Conservation (phyloP, 1,284 basidiomycete species). For the Austropuccinia psidii region DNA sequence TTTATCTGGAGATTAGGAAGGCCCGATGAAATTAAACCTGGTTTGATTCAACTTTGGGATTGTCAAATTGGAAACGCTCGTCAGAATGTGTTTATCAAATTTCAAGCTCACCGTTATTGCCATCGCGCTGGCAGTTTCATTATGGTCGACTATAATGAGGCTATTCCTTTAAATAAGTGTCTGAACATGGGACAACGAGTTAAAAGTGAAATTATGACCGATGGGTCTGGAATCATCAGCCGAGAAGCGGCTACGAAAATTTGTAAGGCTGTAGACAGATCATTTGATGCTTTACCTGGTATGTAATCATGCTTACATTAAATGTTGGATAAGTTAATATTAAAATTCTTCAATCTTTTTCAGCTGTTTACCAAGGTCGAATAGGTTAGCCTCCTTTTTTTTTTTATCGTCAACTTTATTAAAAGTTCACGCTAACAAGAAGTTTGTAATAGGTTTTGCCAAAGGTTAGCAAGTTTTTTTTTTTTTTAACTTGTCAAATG, state of each 20-base stretch:
- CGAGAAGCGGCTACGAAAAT: background rate
- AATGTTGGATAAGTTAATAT: background rate
- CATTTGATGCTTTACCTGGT: slow-evolving; percentile 9
- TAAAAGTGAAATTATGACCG: slow-evolving; percentile 30
- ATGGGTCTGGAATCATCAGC: slow-evolving; percentile 29
- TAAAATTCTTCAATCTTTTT: background rate
- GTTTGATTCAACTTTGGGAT: slow-evolving; percentile 12
- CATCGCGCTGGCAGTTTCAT: background rate
- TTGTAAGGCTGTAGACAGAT: background rate
- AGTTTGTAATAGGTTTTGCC: slow-evolving; percentile 4
- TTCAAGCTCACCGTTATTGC: background rate
- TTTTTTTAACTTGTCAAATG: background rate
- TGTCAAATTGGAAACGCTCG: background rate
- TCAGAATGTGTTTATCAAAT: background rate
- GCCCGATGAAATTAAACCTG: background rate
- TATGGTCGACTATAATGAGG: background rate
- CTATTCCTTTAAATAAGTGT: background rate
- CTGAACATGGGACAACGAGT: background rate
- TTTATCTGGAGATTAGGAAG: slow-evolving; percentile 20
- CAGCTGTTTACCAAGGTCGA: slow-evolving; percentile 29
- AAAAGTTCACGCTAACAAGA: background rate
- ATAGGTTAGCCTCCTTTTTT: background rate
- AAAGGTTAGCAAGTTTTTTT: slow-evolving; percentile 6
- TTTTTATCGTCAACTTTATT: background rate
- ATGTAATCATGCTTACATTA: background rate